A percentile compares a stretch with the other conserved stretches of the same genome.
These are phyloP conservation scores for Agaricus sinodeliciosus DNA, from an alignment of 768 basidiomycete species.

Conservation along the genomic window DNA sequence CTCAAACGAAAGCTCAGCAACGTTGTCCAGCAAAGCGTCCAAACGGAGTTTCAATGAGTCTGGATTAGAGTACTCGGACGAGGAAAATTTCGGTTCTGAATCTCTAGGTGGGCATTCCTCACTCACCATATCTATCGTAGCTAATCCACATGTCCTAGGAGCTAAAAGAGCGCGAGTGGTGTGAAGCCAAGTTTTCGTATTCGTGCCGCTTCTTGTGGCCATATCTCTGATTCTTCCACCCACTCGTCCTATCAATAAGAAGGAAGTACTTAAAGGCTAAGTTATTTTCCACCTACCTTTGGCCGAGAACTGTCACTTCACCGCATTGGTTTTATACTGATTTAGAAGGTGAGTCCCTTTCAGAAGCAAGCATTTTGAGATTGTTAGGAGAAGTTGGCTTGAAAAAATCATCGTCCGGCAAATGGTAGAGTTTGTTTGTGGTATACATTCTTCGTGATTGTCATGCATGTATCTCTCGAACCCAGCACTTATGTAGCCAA, in stretches of 20 bases:
- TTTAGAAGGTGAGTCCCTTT: constrained; percentile 5
- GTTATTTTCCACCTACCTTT: constrained; percentile 7
- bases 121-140: not conserved
- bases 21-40: constrained; percentile 51
- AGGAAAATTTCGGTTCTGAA: constrained; percentile 21
- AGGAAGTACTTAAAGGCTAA: constrained; percentile 18
- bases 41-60: constrained; percentile 49
- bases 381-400: not conserved
- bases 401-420: not conserved
- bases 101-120: constrained; percentile 37
- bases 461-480: not conserved
- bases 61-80: constrained; percentile 28
- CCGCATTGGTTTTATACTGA: not conserved
- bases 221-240: not conserved
- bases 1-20: constrained; percentile 47
- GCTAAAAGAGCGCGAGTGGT: constrained; percentile 37
- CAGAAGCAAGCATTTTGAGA: not conserved
- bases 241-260: not conserved
- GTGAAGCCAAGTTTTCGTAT: constrained; percentile 17
- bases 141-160: constrained; percentile 19
- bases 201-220: too few species aligned
- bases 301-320: not conserved
- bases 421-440: not conserved
- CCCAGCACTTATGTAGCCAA: too few species aligned
- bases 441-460: not conserved